Evolutionary conservation across 2,329 filamentous ascomycete genomes (phyloP).

Genomic region (Massarina eburnea): DNA sequence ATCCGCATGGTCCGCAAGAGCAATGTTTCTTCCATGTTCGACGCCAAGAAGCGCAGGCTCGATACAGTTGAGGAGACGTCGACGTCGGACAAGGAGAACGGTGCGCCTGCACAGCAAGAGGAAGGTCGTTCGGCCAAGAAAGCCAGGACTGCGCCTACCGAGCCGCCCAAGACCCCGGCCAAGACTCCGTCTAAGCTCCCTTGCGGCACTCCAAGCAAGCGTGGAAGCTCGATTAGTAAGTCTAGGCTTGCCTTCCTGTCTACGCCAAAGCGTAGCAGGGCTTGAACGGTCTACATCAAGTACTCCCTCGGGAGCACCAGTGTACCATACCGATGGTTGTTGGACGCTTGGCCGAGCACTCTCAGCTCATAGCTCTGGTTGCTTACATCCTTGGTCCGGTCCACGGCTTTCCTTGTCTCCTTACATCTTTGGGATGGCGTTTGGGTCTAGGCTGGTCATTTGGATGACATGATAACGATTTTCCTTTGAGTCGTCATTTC

Average conservation of each 20-base stretch:
- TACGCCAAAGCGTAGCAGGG: constrained; percentile 41
- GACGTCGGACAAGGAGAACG: constrained; percentile 51
- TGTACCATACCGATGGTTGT: background rate
- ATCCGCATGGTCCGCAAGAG: constrained; percentile 51
- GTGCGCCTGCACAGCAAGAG: constrained; percentile 27
- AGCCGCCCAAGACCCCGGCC: constrained; percentile 22
- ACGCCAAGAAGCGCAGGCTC: constrained; percentile 50
- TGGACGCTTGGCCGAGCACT: no score
- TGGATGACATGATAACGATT: background rate
- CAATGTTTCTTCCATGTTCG: constrained; percentile 35
- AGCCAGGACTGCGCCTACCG: constrained; percentile 23
- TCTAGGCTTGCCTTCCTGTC: constrained; percentile 42
- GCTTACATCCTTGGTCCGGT: no score
- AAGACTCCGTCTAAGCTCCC: constrained; percentile 39
- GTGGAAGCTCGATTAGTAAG: constrained; percentile 37
- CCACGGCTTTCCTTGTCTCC: background rate
- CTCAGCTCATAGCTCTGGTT: no score
- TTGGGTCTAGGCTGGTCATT: background rate
- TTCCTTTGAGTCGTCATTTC: background rate
- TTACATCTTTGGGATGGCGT: background rate
- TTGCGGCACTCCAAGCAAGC: constrained; percentile 30
- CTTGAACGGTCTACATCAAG: constrained; percentile 13
- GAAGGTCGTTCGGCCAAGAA: constrained; percentile 38
- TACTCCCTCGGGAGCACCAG: background rate
- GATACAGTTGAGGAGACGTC: constrained; percentile 38